Base-by-base conservation (phyloP, 441 rosid species). In the Arabidopsis hybrid region DNA sequence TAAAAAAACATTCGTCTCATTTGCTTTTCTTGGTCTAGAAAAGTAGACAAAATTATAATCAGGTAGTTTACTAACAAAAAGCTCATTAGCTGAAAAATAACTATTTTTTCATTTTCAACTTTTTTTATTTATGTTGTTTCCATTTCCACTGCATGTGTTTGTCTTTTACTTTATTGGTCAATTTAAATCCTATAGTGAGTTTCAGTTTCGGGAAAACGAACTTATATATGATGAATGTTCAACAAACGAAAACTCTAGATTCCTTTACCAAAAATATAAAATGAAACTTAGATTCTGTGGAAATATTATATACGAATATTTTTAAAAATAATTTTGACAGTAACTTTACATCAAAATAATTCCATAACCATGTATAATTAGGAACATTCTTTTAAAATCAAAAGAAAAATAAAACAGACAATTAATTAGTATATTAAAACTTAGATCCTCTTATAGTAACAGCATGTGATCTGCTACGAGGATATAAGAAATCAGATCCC, bases 401-500 rank as follows among this genome's bases (percentile, higher is more conserved):
- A 29, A 16, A 42, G 7, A 16, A 43, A 42, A 6, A 29, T 12
- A 9, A 57, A 14, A 17, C 11, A 35, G 12, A 65, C 3, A 64
- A 3, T 56, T 11, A 31, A 38, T 12, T 16, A 42, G 69, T 61
- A 26, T 35, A 75, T 6, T 56, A 75, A 75, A 69, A 75, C 65
- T 69, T 75, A 9, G 74, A 69, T 14, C 60, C 69, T 61, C 43
- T 36, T 1, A 75, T 6, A 45, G 60, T 69, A 65, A 76, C 62
- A 42, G 80, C 80, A 65, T 71, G 34, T 29, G 80, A 70, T 76
- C 80, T 76, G 16, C 80, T 76, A 57, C 80, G 75, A 57, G 76
- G 80, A 43, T 57, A 76, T 43, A 76, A 76, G 29, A 65, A 57
- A 18, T 71, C 80, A 71, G 63, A 64, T 57, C 71, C 72, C 7